These are phyloP conservation scores for Durotheca rogersii DNA, from an alignment of 495 filamentous ascomycete genomes.

Conservation along the genomic window DNA sequence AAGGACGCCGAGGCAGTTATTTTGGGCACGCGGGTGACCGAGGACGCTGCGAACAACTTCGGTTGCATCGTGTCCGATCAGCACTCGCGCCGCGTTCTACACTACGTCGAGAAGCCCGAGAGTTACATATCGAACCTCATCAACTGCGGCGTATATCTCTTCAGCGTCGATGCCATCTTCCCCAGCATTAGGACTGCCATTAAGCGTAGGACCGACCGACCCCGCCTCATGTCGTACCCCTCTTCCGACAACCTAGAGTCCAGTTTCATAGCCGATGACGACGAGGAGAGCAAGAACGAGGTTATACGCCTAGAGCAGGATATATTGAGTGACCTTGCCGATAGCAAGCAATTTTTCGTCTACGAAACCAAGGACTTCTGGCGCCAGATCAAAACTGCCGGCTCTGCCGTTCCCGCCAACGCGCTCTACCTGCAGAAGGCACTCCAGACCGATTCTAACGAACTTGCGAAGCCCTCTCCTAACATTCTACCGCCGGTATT, in stretches of 20 bases:
- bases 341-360: constrained; percentile 97
- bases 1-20: constrained; percentile 98
- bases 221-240: constrained; percentile 88
- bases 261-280: constrained; percentile 72
- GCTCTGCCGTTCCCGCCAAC: constrained; percentile 95
- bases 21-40: constrained; percentile 86
- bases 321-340: constrained; percentile 92
- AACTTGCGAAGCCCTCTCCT: constrained; percentile 80
- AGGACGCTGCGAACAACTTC: constrained; percentile 93
- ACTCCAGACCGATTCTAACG: constrained; percentile 76
- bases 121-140: constrained; percentile 98
- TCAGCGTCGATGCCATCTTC: constrained; percentile 93
- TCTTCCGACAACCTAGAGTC: constrained; percentile 90
- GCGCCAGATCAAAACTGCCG: constrained; percentile 99
- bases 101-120: constrained; percentile 99
- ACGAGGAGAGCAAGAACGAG: constrained; percentile 75
- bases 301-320: constrained; percentile 97
- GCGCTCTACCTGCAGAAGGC: constrained; percentile 97
- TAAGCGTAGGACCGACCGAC: constrained; percentile 90
- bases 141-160: constrained; percentile 99
- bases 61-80: constrained; percentile 97
- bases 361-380: constrained; percentile 99
- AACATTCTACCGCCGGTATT: constrained; percentile 93
- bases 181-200: constrained; percentile 92
- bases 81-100: constrained; percentile 91